phyloP scores from a whole-genome alignment of 2,329 filamentous ascomycete genomes.

The Exophiala sp. region DNA sequence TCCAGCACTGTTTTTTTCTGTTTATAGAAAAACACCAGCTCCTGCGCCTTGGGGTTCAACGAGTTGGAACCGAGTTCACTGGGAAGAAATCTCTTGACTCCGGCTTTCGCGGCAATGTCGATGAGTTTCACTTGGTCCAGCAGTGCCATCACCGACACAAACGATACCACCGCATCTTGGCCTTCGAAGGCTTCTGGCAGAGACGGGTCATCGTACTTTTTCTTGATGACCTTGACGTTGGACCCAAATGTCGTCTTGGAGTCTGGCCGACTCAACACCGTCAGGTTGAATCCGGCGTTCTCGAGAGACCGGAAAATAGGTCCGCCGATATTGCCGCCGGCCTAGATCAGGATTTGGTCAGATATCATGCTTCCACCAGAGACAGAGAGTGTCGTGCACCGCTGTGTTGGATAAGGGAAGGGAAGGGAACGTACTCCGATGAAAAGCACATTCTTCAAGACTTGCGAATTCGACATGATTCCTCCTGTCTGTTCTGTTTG shows the following conservation, averaged over 20 bases:
- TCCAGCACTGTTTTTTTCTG: no score
- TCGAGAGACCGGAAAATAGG: slow-evolving; percentile 5
- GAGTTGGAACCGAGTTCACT: slow-evolving; percentile 34
- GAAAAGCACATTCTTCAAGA: no score
- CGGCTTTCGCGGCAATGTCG: slow-evolving; percentile 32
- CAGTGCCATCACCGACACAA: slow-evolving; percentile 16
- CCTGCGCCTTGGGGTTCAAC: slow-evolving; percentile 6
- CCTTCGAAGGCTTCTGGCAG: slow-evolving; percentile 27
- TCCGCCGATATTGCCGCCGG: neutral
- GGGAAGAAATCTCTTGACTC: slow-evolving; percentile 34
- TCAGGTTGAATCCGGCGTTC: slow-evolving; percentile 25
- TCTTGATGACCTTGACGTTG: slow-evolving; percentile 26
- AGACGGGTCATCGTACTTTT: slow-evolving; percentile 29
- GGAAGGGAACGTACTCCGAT: no score
- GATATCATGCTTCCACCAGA: no score
- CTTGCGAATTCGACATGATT: no score
- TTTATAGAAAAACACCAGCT: no score
- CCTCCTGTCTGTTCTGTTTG: no score
- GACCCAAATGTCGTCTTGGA: slow-evolving; percentile 24
- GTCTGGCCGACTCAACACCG: slow-evolving; percentile 29
- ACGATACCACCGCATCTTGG: slow-evolving; percentile 30
- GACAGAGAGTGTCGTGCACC: no score
- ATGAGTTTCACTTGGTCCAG: slow-evolving; percentile 32
- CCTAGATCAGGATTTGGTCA: no score
- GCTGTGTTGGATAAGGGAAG: no score